These are phyloP conservation scores for Saussurea involucrata DNA, from an alignment of 129 eudicot species.

Conservation along the genomic window DNA sequence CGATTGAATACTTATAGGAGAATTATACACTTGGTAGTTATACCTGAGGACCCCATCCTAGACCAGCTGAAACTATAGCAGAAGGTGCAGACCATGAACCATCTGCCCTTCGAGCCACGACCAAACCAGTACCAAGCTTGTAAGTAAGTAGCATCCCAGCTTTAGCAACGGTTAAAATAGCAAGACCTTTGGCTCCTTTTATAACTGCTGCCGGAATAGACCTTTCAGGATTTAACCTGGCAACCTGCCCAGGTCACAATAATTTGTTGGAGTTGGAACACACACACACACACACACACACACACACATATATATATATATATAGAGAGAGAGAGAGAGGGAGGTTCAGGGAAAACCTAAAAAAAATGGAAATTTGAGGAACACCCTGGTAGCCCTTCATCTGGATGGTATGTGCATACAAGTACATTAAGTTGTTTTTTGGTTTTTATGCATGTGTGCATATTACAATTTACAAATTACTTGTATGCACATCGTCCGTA, in stretches of 20 bases:
- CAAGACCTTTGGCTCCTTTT: slow-evolving; percentile 91
- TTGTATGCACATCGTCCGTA: too few relatives aligned
- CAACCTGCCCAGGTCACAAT: slow-evolving; percentile 46
- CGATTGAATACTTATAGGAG: neutral
- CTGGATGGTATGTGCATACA: too few relatives aligned
- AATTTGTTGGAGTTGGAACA: neutral
- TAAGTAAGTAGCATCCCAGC: slow-evolving; percentile 77
- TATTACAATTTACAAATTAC: too few relatives aligned
- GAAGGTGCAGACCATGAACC: slow-evolving; percentile 99
- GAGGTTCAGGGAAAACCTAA: too few relatives aligned
- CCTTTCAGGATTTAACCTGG: slow-evolving; percentile 90
- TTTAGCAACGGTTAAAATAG: slow-evolving; percentile 92
- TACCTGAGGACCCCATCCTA: slow-evolving; percentile 99
- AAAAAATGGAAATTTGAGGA: too few relatives aligned
- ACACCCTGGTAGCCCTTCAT: too few relatives aligned
- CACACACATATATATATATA: too few relatives aligned
- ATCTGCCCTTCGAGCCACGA: slow-evolving; percentile 83
- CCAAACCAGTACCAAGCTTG: slow-evolving; percentile 94
- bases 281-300: too few relatives aligned
- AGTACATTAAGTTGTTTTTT: too few relatives aligned
- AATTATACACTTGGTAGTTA: neutral
- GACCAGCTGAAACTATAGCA: slow-evolving; percentile 82
- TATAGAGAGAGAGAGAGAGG: too few relatives aligned
- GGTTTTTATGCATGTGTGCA: too few relatives aligned
- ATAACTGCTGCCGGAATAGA: slow-evolving; percentile 89